phyloP scores from a whole-genome alignment of 306 rosid species.

The Inga oerstediana region DNA sequence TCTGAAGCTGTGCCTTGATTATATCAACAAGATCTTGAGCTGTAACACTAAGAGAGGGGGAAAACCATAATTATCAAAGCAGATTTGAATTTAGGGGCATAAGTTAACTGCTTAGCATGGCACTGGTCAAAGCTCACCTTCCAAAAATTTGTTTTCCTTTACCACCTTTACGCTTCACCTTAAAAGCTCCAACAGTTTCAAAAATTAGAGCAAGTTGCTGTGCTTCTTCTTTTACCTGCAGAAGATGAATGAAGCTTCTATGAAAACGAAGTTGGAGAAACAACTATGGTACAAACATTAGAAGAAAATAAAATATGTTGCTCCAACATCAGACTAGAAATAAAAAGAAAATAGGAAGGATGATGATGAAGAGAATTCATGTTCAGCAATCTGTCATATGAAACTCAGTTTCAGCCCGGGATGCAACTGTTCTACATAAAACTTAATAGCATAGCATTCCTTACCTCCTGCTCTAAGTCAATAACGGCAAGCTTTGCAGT shows the following conservation, averaged over 20 bases:
- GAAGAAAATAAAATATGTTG: background rate
- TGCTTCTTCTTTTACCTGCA: slow-evolving; percentile 93
- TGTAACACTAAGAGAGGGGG: slow-evolving; percentile 66
- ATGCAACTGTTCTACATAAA: slow-evolving; percentile 12
- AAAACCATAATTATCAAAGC: slow-evolving; percentile 37
- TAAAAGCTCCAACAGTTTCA: slow-evolving; percentile 91
- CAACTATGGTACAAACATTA: background rate
- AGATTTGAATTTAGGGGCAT: slow-evolving; percentile 3
- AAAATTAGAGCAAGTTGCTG: slow-evolving; percentile 82
- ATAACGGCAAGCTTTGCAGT: slow-evolving; percentile 5
- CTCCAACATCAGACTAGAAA: background rate
- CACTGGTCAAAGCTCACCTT: slow-evolving; percentile 48
- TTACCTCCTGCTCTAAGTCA: slow-evolving; percentile 25
- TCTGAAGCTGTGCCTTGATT: slow-evolving; percentile 93
- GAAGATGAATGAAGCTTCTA: slow-evolving; percentile 20
- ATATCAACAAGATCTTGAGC: slow-evolving; percentile 97
- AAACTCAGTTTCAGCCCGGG: slow-evolving; percentile 3
- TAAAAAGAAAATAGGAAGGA: background rate
- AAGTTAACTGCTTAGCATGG: slow-evolving; percentile 10
- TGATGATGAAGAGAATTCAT: slow-evolving; percentile 15
- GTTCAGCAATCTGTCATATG: slow-evolving; percentile 15
- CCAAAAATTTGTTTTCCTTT: slow-evolving; percentile 96
- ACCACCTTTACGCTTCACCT: slow-evolving; percentile 97
- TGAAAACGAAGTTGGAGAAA: slow-evolving; percentile 9
- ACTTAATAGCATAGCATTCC: slow-evolving; percentile 7